These are phyloP conservation scores for Candida sp. DNA, from an alignment of 1,139 yeast species.

Conservation along the genomic window DNA sequence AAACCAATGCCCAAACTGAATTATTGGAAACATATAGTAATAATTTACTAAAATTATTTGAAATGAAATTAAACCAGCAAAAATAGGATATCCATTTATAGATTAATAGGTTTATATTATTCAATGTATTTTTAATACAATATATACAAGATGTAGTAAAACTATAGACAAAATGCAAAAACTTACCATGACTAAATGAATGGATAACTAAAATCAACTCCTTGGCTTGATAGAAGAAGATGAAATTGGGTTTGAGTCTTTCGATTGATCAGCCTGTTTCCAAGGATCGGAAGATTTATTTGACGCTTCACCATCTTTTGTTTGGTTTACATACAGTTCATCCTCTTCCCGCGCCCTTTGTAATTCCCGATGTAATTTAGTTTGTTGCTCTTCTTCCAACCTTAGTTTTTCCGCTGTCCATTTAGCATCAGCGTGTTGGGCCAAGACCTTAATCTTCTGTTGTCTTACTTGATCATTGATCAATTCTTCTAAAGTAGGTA, in stretches of 20 bases:
- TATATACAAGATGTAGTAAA: too few species aligned
- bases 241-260: constrained; percentile 30
- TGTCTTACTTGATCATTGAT: constrained; percentile 56
- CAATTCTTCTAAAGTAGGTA: constrained; percentile 66
- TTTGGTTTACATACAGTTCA: constrained; percentile 1
- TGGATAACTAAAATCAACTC: constrained; percentile 6
- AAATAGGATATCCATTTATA: too few species aligned
- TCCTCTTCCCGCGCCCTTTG: constrained; percentile 22
- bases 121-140: too few species aligned
- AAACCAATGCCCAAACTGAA: constrained; percentile 1
- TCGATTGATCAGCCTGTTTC: constrained; percentile 32
- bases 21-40: constrained; percentile 33
- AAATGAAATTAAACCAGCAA: constrained; percentile 11
- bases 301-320: background rate
- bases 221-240: constrained; percentile 33
- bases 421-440: constrained; percentile 56
- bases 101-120: too few species aligned
- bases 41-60: constrained; percentile 21
- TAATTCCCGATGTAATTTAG: constrained; percentile 32
- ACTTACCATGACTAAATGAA: background rate
- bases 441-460: constrained; percentile 50
- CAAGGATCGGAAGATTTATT: constrained; percentile 23
- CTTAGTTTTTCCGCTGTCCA: constrained; percentile 46
- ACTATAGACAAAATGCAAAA: background rate
- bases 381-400: constrained; percentile 29